These are phyloP conservation scores for Lactarius pseudohatsudake DNA, from an alignment of 768 basidiomycete genomes.

Conservation along the genomic window DNA sequence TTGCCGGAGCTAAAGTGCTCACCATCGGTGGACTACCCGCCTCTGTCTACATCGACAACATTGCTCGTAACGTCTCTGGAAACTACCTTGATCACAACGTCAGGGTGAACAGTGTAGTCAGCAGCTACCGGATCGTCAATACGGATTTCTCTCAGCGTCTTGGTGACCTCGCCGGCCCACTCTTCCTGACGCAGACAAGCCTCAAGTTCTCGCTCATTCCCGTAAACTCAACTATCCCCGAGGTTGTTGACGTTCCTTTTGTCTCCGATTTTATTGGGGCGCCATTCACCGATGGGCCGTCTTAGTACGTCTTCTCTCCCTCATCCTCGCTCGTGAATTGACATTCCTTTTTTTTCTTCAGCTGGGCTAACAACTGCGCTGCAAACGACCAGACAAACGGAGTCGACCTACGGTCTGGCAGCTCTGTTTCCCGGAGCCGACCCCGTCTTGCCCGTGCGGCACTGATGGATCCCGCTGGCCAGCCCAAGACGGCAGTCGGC, in stretches of 20 bases:
- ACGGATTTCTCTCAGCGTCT: conserved; percentile 56
- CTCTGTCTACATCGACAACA: conserved; percentile 54
- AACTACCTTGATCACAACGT: conserved; percentile 65
- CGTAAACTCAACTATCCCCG: conserved; percentile 46
- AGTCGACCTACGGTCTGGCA: conserved; percentile 40
- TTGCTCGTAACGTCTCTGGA: conserved; percentile 57
- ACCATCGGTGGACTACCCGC: conserved; percentile 53
- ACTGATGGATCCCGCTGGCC: neutral
- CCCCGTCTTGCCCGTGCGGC: conserved; percentile 37
- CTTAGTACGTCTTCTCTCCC: conserved; percentile 44
- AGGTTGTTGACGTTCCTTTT: conserved; percentile 54
- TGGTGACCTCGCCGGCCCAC: conserved; percentile 55
- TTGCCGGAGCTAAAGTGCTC: conserved; percentile 59
- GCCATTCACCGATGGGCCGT: conserved; percentile 50
- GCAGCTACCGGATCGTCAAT: conserved; percentile 48
- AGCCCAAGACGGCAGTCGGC: conserved; percentile 39
- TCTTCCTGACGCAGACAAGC: conserved; percentile 46
- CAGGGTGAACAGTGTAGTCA: conserved; percentile 62
- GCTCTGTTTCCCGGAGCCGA: neutral
- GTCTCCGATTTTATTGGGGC: conserved; percentile 47
- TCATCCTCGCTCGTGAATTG: neutral
- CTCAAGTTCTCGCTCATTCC: conserved; percentile 50
- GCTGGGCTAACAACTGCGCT: conserved; percentile 61
- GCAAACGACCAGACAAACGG: conserved; percentile 52
- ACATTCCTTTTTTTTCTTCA: conserved; percentile 30